Conservation (phyloP, 2,329 filamentous ascomycete species). For the Neonectria hederae region DNA sequence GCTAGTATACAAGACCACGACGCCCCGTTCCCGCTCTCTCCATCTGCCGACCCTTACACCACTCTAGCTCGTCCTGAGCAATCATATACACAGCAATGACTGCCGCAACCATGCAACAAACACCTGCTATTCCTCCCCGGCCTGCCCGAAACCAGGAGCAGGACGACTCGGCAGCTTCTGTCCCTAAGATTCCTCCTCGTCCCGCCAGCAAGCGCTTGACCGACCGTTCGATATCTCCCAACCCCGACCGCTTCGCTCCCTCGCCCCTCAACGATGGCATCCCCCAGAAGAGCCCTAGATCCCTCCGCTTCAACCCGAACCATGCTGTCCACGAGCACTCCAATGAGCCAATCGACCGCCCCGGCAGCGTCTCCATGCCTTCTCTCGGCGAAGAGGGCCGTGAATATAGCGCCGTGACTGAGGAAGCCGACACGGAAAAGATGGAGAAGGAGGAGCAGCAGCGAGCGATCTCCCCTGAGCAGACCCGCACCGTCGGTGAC, state of each 20-base stretch:
- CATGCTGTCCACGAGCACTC: constrained; percentile 46
- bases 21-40: constrained; percentile 22
- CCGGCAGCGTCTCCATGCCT: constrained; percentile 82
- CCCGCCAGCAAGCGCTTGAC: constrained; percentile 72
- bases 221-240: constrained; percentile 81
- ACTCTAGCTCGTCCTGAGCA: constrained; percentile 31
- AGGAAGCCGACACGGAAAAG: constrained; percentile 52
- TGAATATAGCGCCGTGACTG: constrained; percentile 76
- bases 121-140: constrained; percentile 66
- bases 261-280: constrained; percentile 85
- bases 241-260: constrained; percentile 80
- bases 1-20: constrained; percentile 27
- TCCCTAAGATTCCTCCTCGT: constrained; percentile 82
- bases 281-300: constrained; percentile 55
- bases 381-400: constrained; percentile 88
- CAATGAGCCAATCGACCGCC: constrained; percentile 64
- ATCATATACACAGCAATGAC: constrained; percentile 53
- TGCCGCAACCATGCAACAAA: constrained; percentile 58
- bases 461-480: constrained; percentile 64
- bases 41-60: constrained; percentile 12
- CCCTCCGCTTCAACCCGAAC: constrained; percentile 48
- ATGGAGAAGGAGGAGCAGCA: constrained; percentile 49
- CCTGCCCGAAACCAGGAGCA: constrained; percentile 62
- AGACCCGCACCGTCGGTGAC: constrained; percentile 80
- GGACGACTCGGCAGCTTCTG: constrained; percentile 47